A percentile compares a stretch with the other conserved stretches of the same genome.
phyloP scores from a whole-genome alignment of 805 yeast species.

The Limtongia smithiae region DNA sequence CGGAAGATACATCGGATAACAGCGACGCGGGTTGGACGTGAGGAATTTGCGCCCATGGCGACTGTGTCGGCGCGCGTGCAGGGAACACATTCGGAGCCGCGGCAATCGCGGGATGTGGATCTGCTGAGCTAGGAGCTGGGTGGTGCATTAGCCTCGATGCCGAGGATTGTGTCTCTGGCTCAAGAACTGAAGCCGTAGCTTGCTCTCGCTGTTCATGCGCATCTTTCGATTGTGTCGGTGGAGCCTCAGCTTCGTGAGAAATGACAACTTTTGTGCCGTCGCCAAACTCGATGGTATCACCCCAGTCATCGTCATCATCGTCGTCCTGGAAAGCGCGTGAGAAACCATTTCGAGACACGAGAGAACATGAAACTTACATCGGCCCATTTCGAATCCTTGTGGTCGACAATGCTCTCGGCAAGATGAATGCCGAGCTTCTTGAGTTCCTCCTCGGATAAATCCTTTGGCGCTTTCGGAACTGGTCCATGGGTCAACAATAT shows the following conservation, averaged over 20 bases:
- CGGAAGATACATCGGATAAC: conserved; percentile 2
- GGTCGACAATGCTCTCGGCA: conserved; percentile 34
- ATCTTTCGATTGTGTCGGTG: neutral
- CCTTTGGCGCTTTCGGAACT: conserved; percentile 12
- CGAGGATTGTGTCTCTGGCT: too few species aligned
- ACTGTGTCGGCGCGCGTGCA: conserved; percentile 6
- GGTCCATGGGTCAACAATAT: neutral
- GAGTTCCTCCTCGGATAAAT: conserved; percentile 37
- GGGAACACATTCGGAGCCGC: too few species aligned
- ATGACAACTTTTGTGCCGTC: conserved; percentile 32
- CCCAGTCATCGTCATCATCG: conserved; percentile 40
- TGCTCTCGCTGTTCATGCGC: neutral
- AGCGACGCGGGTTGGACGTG: conserved; percentile 19
- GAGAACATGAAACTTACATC: conserved; percentile 21
- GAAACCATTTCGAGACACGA: neutral
- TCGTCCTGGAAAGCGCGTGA: conserved; percentile 31
- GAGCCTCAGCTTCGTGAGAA: conserved; percentile 14
- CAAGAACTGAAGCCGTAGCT: too few species aligned
- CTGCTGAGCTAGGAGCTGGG: too few species aligned
- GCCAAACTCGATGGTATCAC: conserved; percentile 32
- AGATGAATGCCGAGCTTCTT: conserved; percentile 38
- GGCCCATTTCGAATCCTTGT: conserved; percentile 38
- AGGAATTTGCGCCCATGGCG: conserved; percentile 29
- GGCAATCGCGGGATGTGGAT: too few species aligned
- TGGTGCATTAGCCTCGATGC: too few species aligned